Evolutionary conservation across 805 yeast species (phyloP).

Genomic region (Metschnikowia gelsemii): DNA sequence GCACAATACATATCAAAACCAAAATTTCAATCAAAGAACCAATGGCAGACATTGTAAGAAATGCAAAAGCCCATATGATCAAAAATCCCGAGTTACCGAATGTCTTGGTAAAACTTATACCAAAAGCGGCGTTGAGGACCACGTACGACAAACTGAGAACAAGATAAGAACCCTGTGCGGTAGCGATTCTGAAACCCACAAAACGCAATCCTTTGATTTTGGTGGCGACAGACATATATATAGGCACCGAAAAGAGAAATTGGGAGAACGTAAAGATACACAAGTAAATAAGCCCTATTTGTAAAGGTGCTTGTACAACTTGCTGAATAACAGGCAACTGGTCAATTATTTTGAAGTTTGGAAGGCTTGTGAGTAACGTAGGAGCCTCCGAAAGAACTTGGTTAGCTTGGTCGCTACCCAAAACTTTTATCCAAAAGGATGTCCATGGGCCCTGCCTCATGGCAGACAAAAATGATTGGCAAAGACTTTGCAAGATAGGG

Average conservation of each 20-base stretch:
- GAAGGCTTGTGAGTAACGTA: slow-evolving; percentile 24
- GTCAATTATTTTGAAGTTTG: slow-evolving; percentile 26
- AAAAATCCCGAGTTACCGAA: slow-evolving; percentile 35
- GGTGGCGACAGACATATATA: slow-evolving; percentile 29
- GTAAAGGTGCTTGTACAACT: slow-evolving; percentile 32
- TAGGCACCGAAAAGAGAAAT: slow-evolving; percentile 28
- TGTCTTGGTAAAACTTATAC: slow-evolving; percentile 20
- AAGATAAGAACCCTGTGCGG: slow-evolving; percentile 31
- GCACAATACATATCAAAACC: slow-evolving; percentile 24
- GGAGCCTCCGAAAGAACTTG: slow-evolving; percentile 23
- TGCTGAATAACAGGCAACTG: slow-evolving; percentile 25
- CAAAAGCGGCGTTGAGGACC: slow-evolving; percentile 31
- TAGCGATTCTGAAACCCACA: slow-evolving; percentile 25
- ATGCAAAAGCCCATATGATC: slow-evolving; percentile 34
- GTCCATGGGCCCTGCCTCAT: slow-evolving; percentile 24
- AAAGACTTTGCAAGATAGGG: slow-evolving; percentile 19
- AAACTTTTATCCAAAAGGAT: slow-evolving; percentile 15
- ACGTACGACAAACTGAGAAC: slow-evolving; percentile 30
- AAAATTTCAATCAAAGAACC: slow-evolving; percentile 32
- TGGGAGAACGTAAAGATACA: slow-evolving; percentile 36
- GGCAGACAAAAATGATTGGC: slow-evolving; percentile 18
- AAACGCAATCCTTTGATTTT: slow-evolving; percentile 28
- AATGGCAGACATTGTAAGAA: slow-evolving; percentile 30
- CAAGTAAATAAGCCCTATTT: slow-evolving; percentile 34
- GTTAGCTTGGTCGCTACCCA: slow-evolving; percentile 9